phyloP scores from a whole-genome alignment of 2,329 filamentous ascomycete species.

The Diaporthe longicolla region DNA sequence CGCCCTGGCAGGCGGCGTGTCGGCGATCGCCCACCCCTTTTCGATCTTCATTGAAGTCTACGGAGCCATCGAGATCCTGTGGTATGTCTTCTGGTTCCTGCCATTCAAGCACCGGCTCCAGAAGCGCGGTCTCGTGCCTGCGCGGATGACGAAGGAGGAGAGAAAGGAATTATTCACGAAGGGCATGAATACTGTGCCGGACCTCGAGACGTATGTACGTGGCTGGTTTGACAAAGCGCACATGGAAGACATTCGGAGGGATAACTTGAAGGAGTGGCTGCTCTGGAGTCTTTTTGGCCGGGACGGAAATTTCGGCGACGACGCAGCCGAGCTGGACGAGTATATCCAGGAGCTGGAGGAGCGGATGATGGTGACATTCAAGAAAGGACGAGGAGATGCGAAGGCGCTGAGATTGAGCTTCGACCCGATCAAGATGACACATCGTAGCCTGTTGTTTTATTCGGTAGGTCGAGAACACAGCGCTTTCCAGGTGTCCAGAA shows the following conservation, averaged over 20 bases:
- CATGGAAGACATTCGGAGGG: slow-evolving; percentile 44
- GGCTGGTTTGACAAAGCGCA: slow-evolving; percentile 43
- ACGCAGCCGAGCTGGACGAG: slow-evolving; percentile 40
- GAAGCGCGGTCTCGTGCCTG: slow-evolving; percentile 21
- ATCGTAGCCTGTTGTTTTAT: slow-evolving; percentile 37
- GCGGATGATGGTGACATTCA: slow-evolving; percentile 24
- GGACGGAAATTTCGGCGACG: slow-evolving; percentile 24
- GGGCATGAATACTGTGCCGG: slow-evolving; percentile 37
- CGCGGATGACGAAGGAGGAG: slow-evolving; percentile 37
- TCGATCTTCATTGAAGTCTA: slow-evolving; percentile 46
- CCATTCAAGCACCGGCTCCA: slow-evolving; percentile 43
- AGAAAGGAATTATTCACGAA: slow-evolving; percentile 39
- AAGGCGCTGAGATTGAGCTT: slow-evolving; percentile 43
- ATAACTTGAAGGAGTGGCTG: slow-evolving; percentile 46
- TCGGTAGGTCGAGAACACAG: slow-evolving; percentile 37
- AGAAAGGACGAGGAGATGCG: slow-evolving; percentile 40
- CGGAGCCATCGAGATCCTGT: slow-evolving; percentile 45
- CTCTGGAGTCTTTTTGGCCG: slow-evolving; percentile 44
- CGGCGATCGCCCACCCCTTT: slow-evolving; percentile 46
- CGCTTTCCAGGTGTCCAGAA: background rate
- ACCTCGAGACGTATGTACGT: slow-evolving; percentile 41
- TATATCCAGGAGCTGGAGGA: slow-evolving; percentile 40
- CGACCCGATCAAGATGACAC: slow-evolving; percentile 43
- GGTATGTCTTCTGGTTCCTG: slow-evolving; percentile 44
- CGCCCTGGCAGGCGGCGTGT: slow-evolving; percentile 42